phyloP scores from a whole-genome alignment of 441 rosid genomes.

The Populus trichocarpa region DNA sequence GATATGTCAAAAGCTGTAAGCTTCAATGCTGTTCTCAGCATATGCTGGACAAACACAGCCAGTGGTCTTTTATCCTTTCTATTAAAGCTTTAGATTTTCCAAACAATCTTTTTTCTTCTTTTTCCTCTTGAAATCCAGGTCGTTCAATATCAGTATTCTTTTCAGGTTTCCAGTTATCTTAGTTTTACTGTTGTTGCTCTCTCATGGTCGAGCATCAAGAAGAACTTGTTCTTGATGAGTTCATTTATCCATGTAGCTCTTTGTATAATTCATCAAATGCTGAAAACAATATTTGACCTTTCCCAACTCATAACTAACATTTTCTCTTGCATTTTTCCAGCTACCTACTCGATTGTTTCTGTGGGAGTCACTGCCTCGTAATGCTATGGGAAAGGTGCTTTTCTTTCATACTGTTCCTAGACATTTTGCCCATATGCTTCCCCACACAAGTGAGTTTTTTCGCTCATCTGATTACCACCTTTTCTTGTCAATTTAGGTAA shows the following conservation, averaged over 20 bases:
- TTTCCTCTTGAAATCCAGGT: not conserved
- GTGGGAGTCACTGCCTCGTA: conserved; percentile 92
- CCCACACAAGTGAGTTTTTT: too few relatives aligned
- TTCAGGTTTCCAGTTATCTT: not conserved
- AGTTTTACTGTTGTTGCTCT: not conserved
- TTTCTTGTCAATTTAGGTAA: conserved; percentile 51
- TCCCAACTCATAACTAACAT: not conserved
- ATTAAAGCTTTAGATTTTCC: not conserved
- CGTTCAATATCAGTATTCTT: not conserved
- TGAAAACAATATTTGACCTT: not conserved
- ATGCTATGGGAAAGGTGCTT: conserved; percentile 97
- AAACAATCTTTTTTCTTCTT: not conserved
- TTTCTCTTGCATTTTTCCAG: conserved; percentile 32
- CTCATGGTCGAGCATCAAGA: not conserved
- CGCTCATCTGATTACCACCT: not conserved
- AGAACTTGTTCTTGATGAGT: not conserved
- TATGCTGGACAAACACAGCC: not conserved
- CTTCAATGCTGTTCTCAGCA: not conserved
- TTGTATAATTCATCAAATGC: not conserved
- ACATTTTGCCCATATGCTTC: not conserved
- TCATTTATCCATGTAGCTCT: not conserved
- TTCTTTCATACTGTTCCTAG: not conserved
- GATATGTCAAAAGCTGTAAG: not conserved
- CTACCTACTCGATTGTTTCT: conserved; percentile 75
- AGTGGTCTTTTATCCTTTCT: not conserved